Percentiles rank a stretch among this genome's conserved stretches.
phyloP scores from a whole-genome alignment of 768 basidiomycete species.

The Tricholoma hemisulphureum region DNA sequence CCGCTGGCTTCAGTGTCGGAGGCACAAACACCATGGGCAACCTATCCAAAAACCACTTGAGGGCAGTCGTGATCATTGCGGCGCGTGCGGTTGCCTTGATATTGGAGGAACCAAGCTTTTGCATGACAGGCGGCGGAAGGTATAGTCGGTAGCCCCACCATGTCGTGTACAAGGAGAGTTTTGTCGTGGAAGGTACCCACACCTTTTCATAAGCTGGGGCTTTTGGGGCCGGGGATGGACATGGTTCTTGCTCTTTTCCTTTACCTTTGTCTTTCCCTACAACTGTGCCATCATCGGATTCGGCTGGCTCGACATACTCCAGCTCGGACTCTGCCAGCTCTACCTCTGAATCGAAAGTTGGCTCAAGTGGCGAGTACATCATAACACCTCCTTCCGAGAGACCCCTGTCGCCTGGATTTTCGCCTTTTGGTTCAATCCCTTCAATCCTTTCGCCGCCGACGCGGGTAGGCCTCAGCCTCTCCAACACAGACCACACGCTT shows the following conservation, averaged over 20 bases:
- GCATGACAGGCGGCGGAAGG: constrained; percentile 74
- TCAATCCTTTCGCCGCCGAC: constrained; percentile 6
- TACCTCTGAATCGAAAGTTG: constrained; percentile 58
- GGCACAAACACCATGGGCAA: constrained; percentile 63
- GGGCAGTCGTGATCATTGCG: constrained; percentile 69
- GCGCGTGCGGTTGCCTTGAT: constrained; percentile 72
- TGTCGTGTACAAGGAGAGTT: constrained; percentile 69
- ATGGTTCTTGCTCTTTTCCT: constrained; percentile 6
- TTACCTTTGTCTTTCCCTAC: constrained; percentile 11
- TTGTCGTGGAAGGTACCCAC: constrained; percentile 75
- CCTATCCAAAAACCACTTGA: constrained; percentile 68
- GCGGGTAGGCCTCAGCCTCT: constrained; percentile 36
- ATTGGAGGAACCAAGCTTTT: constrained; percentile 57
- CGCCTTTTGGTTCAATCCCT: constrained; percentile 15
- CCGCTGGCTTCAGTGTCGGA: constrained; percentile 53
- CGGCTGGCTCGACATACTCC: constrained; percentile 40
- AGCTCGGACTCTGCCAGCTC: constrained; percentile 66
- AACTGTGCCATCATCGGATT: neutral
- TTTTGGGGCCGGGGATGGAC: constrained; percentile 17
- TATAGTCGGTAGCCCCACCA: constrained; percentile 84
- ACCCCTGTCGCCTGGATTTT: constrained; percentile 28
- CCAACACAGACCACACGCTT: constrained; percentile 62
- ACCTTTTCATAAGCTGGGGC: constrained; percentile 29
- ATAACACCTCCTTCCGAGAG: constrained; percentile 60
- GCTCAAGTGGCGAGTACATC: constrained; percentile 73